Conservation (phyloP, 352 stramenopile species). For the Thalassiosira livingstoniorum region DNA sequence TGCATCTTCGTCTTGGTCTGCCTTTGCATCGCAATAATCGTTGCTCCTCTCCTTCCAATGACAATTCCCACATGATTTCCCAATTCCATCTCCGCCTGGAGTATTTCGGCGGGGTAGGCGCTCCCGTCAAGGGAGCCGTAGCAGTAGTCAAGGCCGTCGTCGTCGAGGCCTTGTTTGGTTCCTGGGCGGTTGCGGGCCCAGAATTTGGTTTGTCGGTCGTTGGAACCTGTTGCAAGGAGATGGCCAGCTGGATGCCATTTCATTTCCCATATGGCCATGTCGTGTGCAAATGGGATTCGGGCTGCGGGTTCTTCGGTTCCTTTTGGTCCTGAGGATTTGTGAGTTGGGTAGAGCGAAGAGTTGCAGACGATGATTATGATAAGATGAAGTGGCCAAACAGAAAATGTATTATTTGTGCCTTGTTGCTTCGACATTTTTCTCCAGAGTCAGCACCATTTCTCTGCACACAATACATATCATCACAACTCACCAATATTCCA, state of each 20-base stretch:
- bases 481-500: constrained; percentile 91
- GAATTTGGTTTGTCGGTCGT: constrained; percentile 98
- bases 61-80: constrained; percentile 86
- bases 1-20: constrained; percentile 85
- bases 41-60: constrained; percentile 81
- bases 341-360: too few relatives aligned
- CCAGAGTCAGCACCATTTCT: too few relatives aligned
- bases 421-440: too few relatives aligned
- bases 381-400: too few relatives aligned
- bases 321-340: constrained; percentile 76
- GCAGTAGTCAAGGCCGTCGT: constrained; percentile 55
- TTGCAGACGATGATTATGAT: too few relatives aligned
- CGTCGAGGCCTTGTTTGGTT: constrained; percentile 70
- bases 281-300: constrained; percentile 89
- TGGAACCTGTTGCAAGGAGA: constrained; percentile 94
- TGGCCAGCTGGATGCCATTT: constrained; percentile 97
- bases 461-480: too few relatives aligned
- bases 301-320: constrained; percentile 83
- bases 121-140: constrained; percentile 47
- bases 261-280: constrained; percentile 97
- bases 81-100: constrained; percentile 83
- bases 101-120: too few relatives aligned
- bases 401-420: too few relatives aligned
- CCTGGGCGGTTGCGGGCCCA: constrained; percentile 95
- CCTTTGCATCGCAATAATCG: constrained; percentile 85